Percentiles rank a stretch among this genome's conserved stretches.
These are phyloP conservation scores for Saturnispora dispora DNA, from an alignment of 805 yeast species.

Conservation along the genomic window DNA sequence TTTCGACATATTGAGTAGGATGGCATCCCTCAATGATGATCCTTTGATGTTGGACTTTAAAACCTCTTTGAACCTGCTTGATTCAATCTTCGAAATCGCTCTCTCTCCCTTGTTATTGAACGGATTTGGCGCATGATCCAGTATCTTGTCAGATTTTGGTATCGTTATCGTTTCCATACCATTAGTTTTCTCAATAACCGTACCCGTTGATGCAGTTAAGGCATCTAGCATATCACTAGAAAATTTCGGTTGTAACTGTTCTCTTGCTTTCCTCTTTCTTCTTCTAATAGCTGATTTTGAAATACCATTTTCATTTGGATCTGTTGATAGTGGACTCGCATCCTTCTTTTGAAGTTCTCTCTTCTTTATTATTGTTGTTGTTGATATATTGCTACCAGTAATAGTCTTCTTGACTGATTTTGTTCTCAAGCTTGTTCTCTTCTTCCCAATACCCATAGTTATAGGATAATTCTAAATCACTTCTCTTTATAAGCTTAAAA, in stretches of 20 bases:
- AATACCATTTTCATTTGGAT: slow-evolving; percentile 34
- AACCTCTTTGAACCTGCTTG: slow-evolving; percentile 47
- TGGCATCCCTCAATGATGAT: slow-evolving; percentile 42
- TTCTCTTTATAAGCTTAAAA: background rate
- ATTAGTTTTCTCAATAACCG: slow-evolving; percentile 10
- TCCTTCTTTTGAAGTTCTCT: slow-evolving; percentile 12
- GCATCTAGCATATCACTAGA: slow-evolving; percentile 47
- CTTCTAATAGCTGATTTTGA: slow-evolving; percentile 60
- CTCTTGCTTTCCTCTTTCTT: slow-evolving; percentile 53
- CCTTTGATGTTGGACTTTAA: slow-evolving; percentile 42
- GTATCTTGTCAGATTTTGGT: slow-evolving; percentile 27
- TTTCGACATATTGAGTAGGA: slow-evolving; percentile 25
- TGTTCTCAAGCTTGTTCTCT: slow-evolving; percentile 37
- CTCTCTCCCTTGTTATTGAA: slow-evolving; percentile 36
- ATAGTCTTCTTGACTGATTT: slow-evolving; percentile 29
- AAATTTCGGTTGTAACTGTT: slow-evolving; percentile 59
- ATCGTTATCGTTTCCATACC: slow-evolving; percentile 11
- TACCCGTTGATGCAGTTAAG: slow-evolving; percentile 32
- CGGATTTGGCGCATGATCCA: slow-evolving; percentile 30
- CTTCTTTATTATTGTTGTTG: slow-evolving; percentile 15
- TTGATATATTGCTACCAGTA: background rate
- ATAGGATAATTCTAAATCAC: background rate
- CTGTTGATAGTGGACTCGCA: slow-evolving; percentile 12
- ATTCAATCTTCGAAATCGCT: slow-evolving; percentile 36
- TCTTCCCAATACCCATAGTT: slow-evolving; percentile 25